A percentile compares a stretch with the other conserved stretches of the same genome.
phyloP scores from a whole-genome alignment of 2,329 filamentous ascomycete species.

The Epicoccum nigrum region DNA sequence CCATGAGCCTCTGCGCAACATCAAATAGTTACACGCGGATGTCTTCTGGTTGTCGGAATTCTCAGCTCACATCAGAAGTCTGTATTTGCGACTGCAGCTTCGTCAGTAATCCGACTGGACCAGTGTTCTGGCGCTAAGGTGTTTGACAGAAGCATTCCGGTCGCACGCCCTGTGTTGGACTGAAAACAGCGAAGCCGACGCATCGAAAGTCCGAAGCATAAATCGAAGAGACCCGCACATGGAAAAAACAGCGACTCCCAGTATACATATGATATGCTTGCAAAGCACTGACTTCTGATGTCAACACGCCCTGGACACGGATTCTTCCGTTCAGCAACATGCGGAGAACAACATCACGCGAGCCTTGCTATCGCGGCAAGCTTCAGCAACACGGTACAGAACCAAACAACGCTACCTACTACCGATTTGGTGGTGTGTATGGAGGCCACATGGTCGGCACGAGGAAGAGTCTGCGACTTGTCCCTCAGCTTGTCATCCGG shows the following conservation, averaged over 20 bases:
- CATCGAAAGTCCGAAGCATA: constrained; percentile 8
- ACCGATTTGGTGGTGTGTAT: neutral
- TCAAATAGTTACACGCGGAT: neutral
- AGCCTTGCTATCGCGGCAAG: neutral
- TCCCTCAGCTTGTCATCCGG: neutral
- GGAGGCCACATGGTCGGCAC: constrained; percentile 5
- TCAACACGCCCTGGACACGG: neutral
- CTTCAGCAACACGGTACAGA: neutral
- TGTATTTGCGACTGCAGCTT: neutral
- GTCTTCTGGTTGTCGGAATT: neutral
- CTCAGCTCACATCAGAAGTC: constrained; percentile 8
- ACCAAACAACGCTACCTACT: neutral
- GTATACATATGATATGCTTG: neutral
- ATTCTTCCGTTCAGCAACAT: neutral
- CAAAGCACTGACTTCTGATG: no score
- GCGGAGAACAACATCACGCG: neutral
- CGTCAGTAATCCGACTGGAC: neutral
- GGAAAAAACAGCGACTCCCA: neutral
- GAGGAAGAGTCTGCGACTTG: constrained; percentile 11
- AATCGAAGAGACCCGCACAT: neutral
- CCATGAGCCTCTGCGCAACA: constrained; percentile 6
- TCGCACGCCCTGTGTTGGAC: neutral
- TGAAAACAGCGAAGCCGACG: constrained; percentile 9
- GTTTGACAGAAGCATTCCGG: neutral
- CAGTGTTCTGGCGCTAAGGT: constrained; percentile 1